Evolutionary conservation across 116 monocot species (phyloP), one percentile per base, ranked within the genome.

Genomic region (Iris pallida): DNA sequence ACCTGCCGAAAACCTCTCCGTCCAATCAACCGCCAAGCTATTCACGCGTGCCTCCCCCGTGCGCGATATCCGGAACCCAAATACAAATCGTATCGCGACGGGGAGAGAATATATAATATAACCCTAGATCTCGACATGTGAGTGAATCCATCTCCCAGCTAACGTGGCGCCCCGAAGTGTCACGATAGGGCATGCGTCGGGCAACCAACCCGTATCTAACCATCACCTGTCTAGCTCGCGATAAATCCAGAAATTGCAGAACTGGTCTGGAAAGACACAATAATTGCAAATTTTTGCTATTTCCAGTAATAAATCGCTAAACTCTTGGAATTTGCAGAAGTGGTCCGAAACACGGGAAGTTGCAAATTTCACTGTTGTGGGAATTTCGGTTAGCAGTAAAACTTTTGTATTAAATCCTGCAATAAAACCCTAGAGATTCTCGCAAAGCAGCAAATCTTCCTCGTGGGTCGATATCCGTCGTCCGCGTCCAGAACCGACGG

Each of bases 351-450:
- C 18, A 12, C 41, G 5, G 3, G 4, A 20, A 60, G 40, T 14
- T 42, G 42, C 60, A 42, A 60, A 13, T 42, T 30, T 43, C 2
- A 5, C 60, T 11, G 40, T 57, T 19, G 20, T 20, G 57, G 20
- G 7, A 18, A 10, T 20, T 57, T 57, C 7, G 9, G 18, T 57
- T 20, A 13, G 11, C 18, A 57, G 8, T 20, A 57, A 57, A 30
- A 12, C 63, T 8, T 17, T 30, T 30, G 30, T 65, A 66, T 58
- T 71, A 68, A 68, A 72, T 73, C 61, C 52, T 63, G 78, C 66
- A 67, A 68, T 73, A 78, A 78, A 76, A 78, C 72, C 78, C 78
- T 71, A 47, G 66, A 71, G 41, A 42, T 60, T 42, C 60, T 60
- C n/a, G 60, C 60, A 43, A 43, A 42, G 60, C 49, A 42, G 42